phyloP scores from a whole-genome alignment of 192 early-diverging fungal species.

The Geranomyces michiganensis region DNA sequence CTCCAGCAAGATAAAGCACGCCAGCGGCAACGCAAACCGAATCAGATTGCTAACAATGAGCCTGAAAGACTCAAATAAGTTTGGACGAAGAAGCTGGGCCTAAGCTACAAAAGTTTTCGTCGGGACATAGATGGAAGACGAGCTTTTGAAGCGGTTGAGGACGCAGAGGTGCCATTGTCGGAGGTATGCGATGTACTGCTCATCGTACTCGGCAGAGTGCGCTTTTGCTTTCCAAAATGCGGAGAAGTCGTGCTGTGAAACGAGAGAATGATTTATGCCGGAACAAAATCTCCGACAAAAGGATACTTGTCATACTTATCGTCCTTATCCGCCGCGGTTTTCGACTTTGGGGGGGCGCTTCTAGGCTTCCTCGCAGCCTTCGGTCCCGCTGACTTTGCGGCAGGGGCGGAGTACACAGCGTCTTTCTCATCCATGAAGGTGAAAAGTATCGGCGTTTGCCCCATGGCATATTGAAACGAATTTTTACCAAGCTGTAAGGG shows the following conservation, averaged over 20 bases:
- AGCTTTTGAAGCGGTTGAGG: background rate
- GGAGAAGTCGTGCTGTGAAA: slow-evolving; percentile 9
- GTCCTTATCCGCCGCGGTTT: background rate
- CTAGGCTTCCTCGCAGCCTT: slow-evolving; percentile 5
- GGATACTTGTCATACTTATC: background rate
- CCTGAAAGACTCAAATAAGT: background rate
- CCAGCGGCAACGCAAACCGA: too few relatives aligned
- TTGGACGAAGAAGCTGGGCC: background rate
- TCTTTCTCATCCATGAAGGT: slow-evolving; percentile 23
- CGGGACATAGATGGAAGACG: slow-evolving; percentile 5
- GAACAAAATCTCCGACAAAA: background rate
- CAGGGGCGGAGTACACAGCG: background rate
- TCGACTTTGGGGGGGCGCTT: background rate
- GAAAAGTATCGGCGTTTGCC: slow-evolving; percentile 3
- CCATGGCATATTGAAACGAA: background rate
- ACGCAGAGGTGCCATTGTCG: background rate
- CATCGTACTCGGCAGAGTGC: background rate
- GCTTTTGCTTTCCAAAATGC: background rate
- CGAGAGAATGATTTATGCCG: background rate
- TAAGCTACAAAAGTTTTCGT: background rate
- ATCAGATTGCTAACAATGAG: too few relatives aligned
- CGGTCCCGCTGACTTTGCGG: background rate
- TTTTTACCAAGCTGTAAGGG: background rate
- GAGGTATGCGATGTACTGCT: background rate
- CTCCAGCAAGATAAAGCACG: too few relatives aligned